Conservation (phyloP, 2,329 filamentous ascomycete genomes). For the Calonectria montana region DNA sequence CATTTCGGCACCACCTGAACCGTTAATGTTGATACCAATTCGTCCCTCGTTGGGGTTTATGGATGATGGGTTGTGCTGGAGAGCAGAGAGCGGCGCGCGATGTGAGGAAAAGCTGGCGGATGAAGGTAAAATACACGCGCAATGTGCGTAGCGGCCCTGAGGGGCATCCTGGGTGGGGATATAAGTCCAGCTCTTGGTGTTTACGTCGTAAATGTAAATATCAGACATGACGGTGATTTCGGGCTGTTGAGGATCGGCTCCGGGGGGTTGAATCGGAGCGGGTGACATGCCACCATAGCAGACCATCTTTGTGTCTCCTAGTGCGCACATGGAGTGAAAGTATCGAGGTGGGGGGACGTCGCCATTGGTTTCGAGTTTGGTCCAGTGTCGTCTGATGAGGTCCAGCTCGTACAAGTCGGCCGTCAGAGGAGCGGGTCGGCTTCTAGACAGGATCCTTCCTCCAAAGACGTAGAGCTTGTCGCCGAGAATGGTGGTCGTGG, state of each 20-base stretch:
- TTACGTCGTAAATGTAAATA: conserved; percentile 93
- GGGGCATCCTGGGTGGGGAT: conserved; percentile 84
- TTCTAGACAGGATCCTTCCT: conserved; percentile 86
- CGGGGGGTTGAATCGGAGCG: conserved; percentile 62
- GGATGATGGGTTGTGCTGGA: conserved; percentile 88
- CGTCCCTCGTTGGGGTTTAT: conserved; percentile 88
- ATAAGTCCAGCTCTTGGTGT: conserved; percentile 84
- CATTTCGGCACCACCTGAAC: conserved; percentile 94
- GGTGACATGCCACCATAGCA: conserved; percentile 99
- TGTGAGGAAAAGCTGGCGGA: conserved; percentile 88
- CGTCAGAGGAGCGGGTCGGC: conserved; percentile 82
- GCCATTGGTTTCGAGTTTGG: conserved; percentile 84
- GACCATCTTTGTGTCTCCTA: conserved; percentile 95
- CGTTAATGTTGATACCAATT: conserved; percentile 89
- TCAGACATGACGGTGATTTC: conserved; percentile 98
- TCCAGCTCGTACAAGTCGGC: conserved; percentile 95
- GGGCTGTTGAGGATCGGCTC: conserved; percentile 70
- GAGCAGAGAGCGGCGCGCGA: conserved; percentile 84
- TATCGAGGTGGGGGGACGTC: conserved; percentile 93
- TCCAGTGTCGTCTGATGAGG: conserved; percentile 92
- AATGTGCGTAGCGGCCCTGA: conserved; percentile 96
- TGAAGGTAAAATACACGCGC: conserved; percentile 90
- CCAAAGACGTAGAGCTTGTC: conserved; percentile 98
- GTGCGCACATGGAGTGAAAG: conserved; percentile 94
- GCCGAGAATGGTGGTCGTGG: conserved; percentile 93